A percentile compares a stretch with the other conserved stretches of the same genome.
These are phyloP conservation scores for Colletotrichum orchidophilum DNA, from an alignment of 2,329 filamentous ascomycete genomes.

Conservation along the genomic window DNA sequence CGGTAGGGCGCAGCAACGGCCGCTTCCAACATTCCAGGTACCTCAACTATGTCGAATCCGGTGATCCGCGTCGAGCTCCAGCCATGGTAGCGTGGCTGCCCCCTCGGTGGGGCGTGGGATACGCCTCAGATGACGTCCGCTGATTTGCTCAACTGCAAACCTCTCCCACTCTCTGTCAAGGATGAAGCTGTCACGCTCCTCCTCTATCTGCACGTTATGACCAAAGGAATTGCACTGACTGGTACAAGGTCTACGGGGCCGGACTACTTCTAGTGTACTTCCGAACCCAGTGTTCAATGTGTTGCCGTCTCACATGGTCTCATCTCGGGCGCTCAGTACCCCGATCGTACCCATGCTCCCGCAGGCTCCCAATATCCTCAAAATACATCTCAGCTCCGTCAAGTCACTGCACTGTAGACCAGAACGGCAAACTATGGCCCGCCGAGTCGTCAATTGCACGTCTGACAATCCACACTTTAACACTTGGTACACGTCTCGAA, in stretches of 20 bases:
- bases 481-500: constrained; percentile 11
- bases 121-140: constrained; percentile 28
- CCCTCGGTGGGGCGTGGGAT: constrained; percentile 31
- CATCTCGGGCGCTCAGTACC: constrained; percentile 2
- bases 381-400: constrained; percentile 17
- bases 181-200: constrained; percentile 34
- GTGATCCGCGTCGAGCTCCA: constrained; percentile 32
- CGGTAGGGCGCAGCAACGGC: constrained; percentile 11
- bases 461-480: constrained; percentile 23
- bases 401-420: constrained; percentile 21
- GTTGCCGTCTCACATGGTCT: constrained; percentile 4
- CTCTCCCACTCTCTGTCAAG: constrained; percentile 34
- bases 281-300: neutral
- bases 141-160: constrained; percentile 31
- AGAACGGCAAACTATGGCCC: constrained; percentile 12
- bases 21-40: constrained; percentile 29
- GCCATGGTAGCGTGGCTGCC: constrained; percentile 24
- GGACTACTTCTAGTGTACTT: constrained; percentile 23
- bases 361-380: neutral
- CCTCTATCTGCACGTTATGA: constrained; percentile 35
- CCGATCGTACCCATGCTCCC: constrained; percentile 8
- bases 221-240: constrained; percentile 29
- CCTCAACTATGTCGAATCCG: constrained; percentile 29
- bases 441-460: constrained; percentile 20
- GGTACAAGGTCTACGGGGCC: constrained; percentile 14